phyloP scores from a whole-genome alignment of 1,139 yeast genomes.

The Zhuliangozyma parablackwelliae region DNA sequence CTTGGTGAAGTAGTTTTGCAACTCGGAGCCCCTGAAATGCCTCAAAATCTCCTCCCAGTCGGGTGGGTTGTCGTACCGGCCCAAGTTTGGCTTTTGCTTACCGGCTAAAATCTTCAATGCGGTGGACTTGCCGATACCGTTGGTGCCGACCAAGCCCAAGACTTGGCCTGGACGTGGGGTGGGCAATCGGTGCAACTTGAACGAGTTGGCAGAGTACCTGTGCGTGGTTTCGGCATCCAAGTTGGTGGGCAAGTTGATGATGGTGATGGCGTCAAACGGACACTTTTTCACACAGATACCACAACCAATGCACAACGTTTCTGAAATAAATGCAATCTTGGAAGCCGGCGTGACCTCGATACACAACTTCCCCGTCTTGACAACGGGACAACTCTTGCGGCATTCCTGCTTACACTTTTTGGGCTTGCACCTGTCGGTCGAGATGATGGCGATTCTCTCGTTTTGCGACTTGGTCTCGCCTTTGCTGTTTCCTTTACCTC shows the following conservation, averaged over 20 bases:
- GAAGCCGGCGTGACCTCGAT: conserved; percentile 90
- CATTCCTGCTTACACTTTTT: conserved; percentile 98
- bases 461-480: conserved; percentile 50
- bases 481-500: conserved; percentile 13
- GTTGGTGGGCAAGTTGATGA: conserved; percentile 93
- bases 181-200: conserved; percentile 93
- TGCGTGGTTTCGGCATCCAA: conserved; percentile 90
- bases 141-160: conserved; percentile 93
- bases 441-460: conserved; percentile 91
- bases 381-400: conserved; percentile 94
- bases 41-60: conserved; percentile 93
- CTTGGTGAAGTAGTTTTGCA: conserved; percentile 93
- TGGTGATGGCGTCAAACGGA: conserved; percentile 94
- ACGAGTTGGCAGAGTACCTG: conserved; percentile 95
- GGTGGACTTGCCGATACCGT: conserved; percentile 99
- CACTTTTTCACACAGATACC: conserved; percentile 99
- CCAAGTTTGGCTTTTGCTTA: conserved; percentile 94
- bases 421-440: conserved; percentile 92
- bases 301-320: conserved; percentile 94
- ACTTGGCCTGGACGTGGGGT: conserved; percentile 99
- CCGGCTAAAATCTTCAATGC: conserved; percentile 98
- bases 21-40: conserved; percentile 93
- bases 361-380: conserved; percentile 94
- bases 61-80: conserved; percentile 91
- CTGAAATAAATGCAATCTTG: conserved; percentile 95